phyloP scores from a whole-genome alignment of 2,329 filamentous ascomycete genomes.

The Xylariales sp. region DNA sequence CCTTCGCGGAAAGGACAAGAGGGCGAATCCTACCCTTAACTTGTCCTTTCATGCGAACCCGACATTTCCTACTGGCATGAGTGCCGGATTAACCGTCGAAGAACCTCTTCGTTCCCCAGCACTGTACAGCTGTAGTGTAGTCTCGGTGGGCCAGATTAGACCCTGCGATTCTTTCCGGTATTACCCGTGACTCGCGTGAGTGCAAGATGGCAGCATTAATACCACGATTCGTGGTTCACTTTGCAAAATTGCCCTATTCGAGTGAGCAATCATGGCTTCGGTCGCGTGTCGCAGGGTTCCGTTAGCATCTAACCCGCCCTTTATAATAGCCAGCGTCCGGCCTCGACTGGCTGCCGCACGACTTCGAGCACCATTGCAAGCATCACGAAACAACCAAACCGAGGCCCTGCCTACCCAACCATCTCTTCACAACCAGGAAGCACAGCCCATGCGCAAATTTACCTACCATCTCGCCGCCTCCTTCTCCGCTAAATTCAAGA shows the following conservation, averaged over 20 bases:
- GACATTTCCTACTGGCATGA: background rate
- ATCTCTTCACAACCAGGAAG: constrained; percentile 36
- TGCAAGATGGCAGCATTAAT: constrained; percentile 36
- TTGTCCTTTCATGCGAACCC: constrained; percentile 8
- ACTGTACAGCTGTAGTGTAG: constrained; percentile 10
- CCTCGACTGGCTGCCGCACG: constrained; percentile 35
- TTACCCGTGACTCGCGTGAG: constrained; percentile 35
- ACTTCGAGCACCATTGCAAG: constrained; percentile 24
- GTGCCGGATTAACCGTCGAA: constrained; percentile 10
- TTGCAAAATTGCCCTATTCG: constrained; percentile 37
- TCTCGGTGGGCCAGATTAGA: constrained; percentile 22
- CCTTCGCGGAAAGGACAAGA: constrained; percentile 1
- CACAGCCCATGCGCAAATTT: constrained; percentile 55
- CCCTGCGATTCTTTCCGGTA: constrained; percentile 32
- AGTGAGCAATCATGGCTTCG: constrained; percentile 46
- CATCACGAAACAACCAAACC: constrained; percentile 30
- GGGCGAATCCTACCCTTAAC: constrained; percentile 5
- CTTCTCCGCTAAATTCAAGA: constrained; percentile 77
- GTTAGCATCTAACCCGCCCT: constrained; percentile 34
- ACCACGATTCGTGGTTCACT: constrained; percentile 38
- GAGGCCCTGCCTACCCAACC: constrained; percentile 45
- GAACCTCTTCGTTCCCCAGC: background rate
- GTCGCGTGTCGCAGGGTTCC: constrained; percentile 39
- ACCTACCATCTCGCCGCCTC: constrained; percentile 79
- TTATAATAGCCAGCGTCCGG: constrained; percentile 40